Evolutionary conservation across 768 basidiomycete genomes (phyloP).

Genomic region (Psilocybe subaeruginosa): DNA sequence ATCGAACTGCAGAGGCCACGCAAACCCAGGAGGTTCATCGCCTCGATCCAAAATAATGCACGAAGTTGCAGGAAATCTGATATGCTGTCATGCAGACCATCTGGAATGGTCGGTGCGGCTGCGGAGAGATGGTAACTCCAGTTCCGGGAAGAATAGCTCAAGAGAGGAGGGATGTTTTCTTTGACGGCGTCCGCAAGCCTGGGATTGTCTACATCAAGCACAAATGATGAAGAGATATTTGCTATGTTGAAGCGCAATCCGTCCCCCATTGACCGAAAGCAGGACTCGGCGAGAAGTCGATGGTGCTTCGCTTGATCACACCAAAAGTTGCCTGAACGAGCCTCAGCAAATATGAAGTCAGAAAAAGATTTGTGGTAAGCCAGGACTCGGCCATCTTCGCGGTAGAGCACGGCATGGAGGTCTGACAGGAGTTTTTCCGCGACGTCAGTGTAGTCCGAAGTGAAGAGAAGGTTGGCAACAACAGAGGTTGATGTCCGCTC

Average conservation of each 20-base stretch:
- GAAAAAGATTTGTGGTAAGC: not conserved
- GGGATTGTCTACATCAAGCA: constrained; percentile 8
- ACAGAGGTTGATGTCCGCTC: constrained; percentile 10
- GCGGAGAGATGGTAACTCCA: constrained; percentile 17
- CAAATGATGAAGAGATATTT: constrained; percentile 16
- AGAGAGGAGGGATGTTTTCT: constrained; percentile 10
- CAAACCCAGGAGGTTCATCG: constrained; percentile 24
- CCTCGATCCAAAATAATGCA: constrained; percentile 28
- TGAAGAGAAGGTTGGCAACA: constrained; percentile 6
- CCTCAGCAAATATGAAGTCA: not conserved
- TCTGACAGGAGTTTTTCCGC: not conserved
- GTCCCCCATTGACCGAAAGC: constrained; percentile 12
- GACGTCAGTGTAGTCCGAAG: not conserved
- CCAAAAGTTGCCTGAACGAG: constrained; percentile 10
- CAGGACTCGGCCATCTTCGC: not conserved
- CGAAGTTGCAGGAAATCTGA: constrained; percentile 19
- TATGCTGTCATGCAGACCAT: constrained; percentile 12
- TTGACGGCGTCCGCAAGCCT: not conserved
- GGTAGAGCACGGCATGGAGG: constrained; percentile 3
- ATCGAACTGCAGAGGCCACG: constrained; percentile 17
- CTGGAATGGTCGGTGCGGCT: not conserved
- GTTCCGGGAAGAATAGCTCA: constrained; percentile 15
- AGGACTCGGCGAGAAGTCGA: constrained; percentile 5
- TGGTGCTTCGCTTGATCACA: constrained; percentile 7
- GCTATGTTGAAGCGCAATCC: constrained; percentile 20